A percentile compares a stretch with the other conserved stretches of the same genome.
Conservation (phyloP, 805 yeast genomes). For the Saccharomyces cerevisiae region DNA sequence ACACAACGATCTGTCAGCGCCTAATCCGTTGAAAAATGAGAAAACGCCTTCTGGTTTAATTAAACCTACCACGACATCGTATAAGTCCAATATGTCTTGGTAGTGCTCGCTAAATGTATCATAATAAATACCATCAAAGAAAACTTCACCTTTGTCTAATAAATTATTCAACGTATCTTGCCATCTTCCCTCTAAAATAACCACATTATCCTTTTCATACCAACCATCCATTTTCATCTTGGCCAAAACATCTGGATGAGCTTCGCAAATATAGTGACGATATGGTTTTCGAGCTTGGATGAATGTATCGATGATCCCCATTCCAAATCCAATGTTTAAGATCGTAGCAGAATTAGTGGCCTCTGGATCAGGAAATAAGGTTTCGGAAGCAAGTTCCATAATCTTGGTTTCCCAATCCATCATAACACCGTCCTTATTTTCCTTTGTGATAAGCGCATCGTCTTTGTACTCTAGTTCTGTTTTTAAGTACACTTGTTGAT, state of each 20-base stretch:
- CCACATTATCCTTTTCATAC: constrained; percentile 66
- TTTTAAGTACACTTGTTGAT: constrained; percentile 54
- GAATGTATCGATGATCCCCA: constrained; percentile 88
- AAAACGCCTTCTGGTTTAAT: constrained; percentile 76
- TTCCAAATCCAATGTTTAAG: constrained; percentile 87
- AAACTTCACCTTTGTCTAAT: constrained; percentile 49
- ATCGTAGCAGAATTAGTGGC: constrained; percentile 37
- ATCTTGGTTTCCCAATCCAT: constrained; percentile 90
- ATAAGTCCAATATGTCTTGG: constrained; percentile 76
- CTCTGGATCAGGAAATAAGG: constrained; percentile 44
- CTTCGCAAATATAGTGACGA: constrained; percentile 81
- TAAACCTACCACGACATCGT: constrained; percentile 73
- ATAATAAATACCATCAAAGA: constrained; percentile 85
- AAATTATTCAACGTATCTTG: constrained; percentile 68
- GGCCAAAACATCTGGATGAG: constrained; percentile 81
- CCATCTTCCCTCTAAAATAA: constrained; percentile 84
- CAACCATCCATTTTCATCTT: constrained; percentile 72
- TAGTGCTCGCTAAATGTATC: constrained; percentile 93
- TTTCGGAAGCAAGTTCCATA: constrained; percentile 73
- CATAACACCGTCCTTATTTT: constrained; percentile 84
- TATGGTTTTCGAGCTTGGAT: constrained; percentile 43
- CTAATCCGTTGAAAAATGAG: constrained; percentile 87
- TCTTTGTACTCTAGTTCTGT: constrained; percentile 57
- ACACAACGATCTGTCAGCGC: constrained; percentile 66
- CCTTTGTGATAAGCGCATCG: constrained; percentile 65